These are phyloP conservation scores for Fusarium guadeloupense DNA, from an alignment of 2,329 filamentous ascomycete species.

Conservation along the genomic window DNA sequence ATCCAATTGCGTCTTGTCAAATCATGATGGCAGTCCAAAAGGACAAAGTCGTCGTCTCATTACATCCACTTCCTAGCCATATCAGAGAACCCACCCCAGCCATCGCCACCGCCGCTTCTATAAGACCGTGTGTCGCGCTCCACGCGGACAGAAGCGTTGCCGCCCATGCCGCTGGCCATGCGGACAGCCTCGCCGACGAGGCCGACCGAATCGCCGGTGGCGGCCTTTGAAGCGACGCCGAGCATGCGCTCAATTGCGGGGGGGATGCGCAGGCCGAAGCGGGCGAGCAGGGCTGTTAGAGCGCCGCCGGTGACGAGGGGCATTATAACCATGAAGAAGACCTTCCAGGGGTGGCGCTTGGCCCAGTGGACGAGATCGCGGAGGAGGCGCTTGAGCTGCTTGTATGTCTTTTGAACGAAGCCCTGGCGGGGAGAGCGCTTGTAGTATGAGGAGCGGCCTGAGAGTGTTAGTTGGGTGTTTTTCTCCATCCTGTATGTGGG, in stretches of 20 bases:
- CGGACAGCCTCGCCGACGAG: constrained; percentile 64
- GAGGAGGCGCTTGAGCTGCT: constrained; percentile 80
- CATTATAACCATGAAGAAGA: constrained; percentile 87
- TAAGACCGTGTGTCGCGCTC: constrained; percentile 52
- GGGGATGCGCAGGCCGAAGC: constrained; percentile 83
- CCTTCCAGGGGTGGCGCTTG: constrained; percentile 84
- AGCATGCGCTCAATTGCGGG: constrained; percentile 67
- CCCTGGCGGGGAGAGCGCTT: constrained; percentile 83
- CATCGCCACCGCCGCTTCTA: constrained; percentile 44
- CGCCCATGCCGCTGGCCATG: constrained; percentile 56
- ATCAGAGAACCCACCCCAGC: constrained; percentile 50
- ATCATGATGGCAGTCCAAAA: constrained; percentile 1
- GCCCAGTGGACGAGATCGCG: constrained; percentile 85
- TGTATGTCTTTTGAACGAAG: constrained; percentile 78
- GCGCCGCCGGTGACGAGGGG: constrained; percentile 87
- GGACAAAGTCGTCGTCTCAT: constrained; percentile 12
- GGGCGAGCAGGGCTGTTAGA: constrained; percentile 77
- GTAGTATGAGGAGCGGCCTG: constrained; percentile 71
- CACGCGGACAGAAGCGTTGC: constrained; percentile 41
- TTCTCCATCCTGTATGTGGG: neutral
- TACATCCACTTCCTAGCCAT: constrained; percentile 57
- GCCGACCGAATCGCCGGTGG: constrained; percentile 58
- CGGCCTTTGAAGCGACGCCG: constrained; percentile 61
- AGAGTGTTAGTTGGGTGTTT: neutral
- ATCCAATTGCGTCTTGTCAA: constrained; percentile 17